Evolutionary conservation across 805 yeast species (phyloP), one percentile per base, ranked within the genome.

Genomic region (Henningerozyma blattae): DNA sequence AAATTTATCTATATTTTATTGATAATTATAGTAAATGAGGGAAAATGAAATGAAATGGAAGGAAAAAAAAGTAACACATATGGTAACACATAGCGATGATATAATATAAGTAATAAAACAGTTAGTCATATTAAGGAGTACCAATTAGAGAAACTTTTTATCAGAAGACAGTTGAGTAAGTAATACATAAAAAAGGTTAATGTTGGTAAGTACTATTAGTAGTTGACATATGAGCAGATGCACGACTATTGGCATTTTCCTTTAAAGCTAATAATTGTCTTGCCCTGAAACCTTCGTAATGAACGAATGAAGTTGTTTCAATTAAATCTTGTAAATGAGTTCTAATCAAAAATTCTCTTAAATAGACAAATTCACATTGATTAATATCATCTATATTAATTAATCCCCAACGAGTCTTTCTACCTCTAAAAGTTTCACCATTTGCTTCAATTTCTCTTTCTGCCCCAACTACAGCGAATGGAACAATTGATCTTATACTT

Each of bases 241-340:
- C 46, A 43, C 65, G 59, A 22, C 55, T 49, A 29, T 49, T 47
- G n/a, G 84, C 86, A 57, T 80, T 85, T 63, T 89, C 97, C 62
- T 89, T 87, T 59, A 91, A 70, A 7, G 94, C 93, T 39, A 86
- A 75, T 58, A 91, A 75, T 64, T 91, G 98, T 61, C 87, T 86
- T 15, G 94, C 69, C 63, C 98, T 78, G 65, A 87, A 91, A 35
- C 76, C 68, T 65, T 91, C 98, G 60, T 91, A 91, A 59, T 91
- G 97, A 35, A 76, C 70, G 45, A 74, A 67, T 2, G 93, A 66
- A 4, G 98, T 91, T 10, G 94, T 75, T 59, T 91, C 98, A 49
- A 91, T 87, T 57, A 91, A 75, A 57, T 89, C 97, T 59, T 86
- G 96, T 51, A 91, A 68, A 58, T 91, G 96, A 7, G 97, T 85